Conservation (phyloP, 306 rosid genomes). For the Mimosa bimucronata region DNA sequence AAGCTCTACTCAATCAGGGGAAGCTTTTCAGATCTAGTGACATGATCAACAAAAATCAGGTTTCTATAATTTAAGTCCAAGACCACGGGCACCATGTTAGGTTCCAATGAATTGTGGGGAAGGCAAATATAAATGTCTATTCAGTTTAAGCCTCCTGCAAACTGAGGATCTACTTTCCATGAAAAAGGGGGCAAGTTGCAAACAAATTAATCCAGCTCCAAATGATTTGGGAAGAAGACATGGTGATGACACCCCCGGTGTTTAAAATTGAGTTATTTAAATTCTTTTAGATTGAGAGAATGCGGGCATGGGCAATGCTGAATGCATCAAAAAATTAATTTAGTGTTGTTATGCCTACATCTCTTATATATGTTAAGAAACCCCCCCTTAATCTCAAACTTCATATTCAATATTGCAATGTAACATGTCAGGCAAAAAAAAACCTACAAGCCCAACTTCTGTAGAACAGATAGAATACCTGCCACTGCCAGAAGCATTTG, state of each 20-base stretch:
- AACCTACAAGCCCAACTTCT: slow-evolving; percentile 50
- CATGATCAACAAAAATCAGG: slow-evolving; percentile 8
- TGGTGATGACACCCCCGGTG: background rate
- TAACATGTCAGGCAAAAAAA: slow-evolving; percentile 3
- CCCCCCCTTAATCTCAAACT: background rate
- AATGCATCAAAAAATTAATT: background rate
- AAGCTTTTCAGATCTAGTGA: background rate
- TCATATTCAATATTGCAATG: background rate
- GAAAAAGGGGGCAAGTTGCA: background rate
- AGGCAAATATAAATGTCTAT: background rate
- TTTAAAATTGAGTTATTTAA: background rate
- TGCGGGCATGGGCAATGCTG: background rate
- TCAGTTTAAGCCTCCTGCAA: background rate
- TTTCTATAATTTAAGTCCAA: background rate
- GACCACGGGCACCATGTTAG: background rate
- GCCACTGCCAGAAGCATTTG: slow-evolving; percentile 63
- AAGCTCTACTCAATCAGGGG: background rate
- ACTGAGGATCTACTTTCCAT: background rate
- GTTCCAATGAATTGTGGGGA: background rate
- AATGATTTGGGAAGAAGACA: background rate
- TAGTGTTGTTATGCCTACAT: background rate
- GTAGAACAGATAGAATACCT: slow-evolving; percentile 61
- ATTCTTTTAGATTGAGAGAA: background rate
- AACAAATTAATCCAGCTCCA: background rate
- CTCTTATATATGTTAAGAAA: background rate